These are phyloP conservation scores for Cyamopsis tetragonoloba DNA, from an alignment of 306 rosid species.

Conservation along the genomic window DNA sequence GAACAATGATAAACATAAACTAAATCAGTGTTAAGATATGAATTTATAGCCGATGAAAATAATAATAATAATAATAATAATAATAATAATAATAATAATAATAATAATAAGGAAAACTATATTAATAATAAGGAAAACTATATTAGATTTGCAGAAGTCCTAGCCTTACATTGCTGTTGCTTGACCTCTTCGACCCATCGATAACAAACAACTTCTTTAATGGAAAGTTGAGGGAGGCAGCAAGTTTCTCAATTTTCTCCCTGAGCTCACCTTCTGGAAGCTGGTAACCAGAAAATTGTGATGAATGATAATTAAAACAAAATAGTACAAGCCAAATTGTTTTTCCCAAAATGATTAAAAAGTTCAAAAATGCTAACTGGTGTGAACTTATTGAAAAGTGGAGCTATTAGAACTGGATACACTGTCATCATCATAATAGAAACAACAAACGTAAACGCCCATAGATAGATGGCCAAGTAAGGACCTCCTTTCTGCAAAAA, in stretches of 20 bases:
- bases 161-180: constrained; percentile 94
- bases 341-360: constrained; percentile 19
- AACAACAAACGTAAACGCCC: constrained; percentile 88
- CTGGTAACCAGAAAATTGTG: constrained; percentile 49
- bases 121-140: no score
- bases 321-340: no score
- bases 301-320: no score
- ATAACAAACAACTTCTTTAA: constrained; percentile 89
- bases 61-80: no score
- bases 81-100: no score
- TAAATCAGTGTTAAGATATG: background rate
- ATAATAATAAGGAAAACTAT: no score
- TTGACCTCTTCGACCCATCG: constrained; percentile 97
- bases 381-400: constrained; percentile 93
- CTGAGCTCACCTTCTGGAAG: constrained; percentile 89
- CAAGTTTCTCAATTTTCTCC: constrained; percentile 88
- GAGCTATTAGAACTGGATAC: constrained; percentile 90
- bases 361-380: constrained; percentile 58
- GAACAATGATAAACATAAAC: background rate
- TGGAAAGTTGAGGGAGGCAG: constrained; percentile 87
- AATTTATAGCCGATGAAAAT: no score
- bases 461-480: constrained; percentile 93
- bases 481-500: constrained; percentile 96
- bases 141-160: no score
- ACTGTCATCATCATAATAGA: constrained; percentile 96